phyloP scores from a whole-genome alignment of 2,329 filamentous ascomycete genomes.

The Colletotrichum sojae region DNA sequence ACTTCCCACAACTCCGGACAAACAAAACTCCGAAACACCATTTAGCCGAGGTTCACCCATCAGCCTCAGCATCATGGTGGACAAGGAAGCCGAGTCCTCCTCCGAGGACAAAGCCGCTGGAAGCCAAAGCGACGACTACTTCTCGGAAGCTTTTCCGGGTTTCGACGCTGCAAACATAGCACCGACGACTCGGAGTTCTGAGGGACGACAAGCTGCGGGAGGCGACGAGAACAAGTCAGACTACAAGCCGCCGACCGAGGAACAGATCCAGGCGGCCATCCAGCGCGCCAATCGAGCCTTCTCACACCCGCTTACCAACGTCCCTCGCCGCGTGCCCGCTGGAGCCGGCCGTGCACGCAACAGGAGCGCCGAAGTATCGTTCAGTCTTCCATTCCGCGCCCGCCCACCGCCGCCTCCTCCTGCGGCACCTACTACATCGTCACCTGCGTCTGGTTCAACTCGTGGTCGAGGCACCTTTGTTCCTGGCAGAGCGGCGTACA shows the following conservation, averaged over 20 bases:
- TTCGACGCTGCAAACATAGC: slow-evolving; percentile 20
- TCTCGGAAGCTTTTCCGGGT: slow-evolving; percentile 34
- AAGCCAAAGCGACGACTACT: slow-evolving; percentile 16
- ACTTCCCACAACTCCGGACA: background rate
- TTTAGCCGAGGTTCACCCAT: slow-evolving; percentile 36
- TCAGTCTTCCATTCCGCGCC: slow-evolving; percentile 19
- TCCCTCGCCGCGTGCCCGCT: slow-evolving; percentile 29
- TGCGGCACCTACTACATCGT: slow-evolving; percentile 5
- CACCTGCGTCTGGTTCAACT: slow-evolving; percentile 6
- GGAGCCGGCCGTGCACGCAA: slow-evolving; percentile 29
- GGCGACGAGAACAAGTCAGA: slow-evolving; percentile 7
- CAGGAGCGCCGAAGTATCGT: slow-evolving; percentile 33
- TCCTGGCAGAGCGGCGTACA: slow-evolving; percentile 28
- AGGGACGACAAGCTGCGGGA: background rate
- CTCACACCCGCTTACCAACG: slow-evolving; percentile 35
- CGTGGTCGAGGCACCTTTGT: slow-evolving; percentile 31
- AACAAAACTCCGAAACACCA: slow-evolving; percentile 16
- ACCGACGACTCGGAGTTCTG: background rate
- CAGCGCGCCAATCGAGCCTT: slow-evolving; percentile 27
- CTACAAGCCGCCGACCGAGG: slow-evolving; percentile 25
- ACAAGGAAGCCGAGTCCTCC: slow-evolving; percentile 28
- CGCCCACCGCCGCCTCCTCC: background rate
- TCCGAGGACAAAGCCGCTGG: slow-evolving; percentile 22
- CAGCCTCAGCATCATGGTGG: slow-evolving; percentile 13
- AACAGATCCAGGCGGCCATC: slow-evolving; percentile 34